A percentile compares a stretch with the other conserved stretches of the same genome.
These are phyloP conservation scores for Leishmania gerbilli DNA, from an alignment of 208 protist genomes.

Conservation along the genomic window DNA sequence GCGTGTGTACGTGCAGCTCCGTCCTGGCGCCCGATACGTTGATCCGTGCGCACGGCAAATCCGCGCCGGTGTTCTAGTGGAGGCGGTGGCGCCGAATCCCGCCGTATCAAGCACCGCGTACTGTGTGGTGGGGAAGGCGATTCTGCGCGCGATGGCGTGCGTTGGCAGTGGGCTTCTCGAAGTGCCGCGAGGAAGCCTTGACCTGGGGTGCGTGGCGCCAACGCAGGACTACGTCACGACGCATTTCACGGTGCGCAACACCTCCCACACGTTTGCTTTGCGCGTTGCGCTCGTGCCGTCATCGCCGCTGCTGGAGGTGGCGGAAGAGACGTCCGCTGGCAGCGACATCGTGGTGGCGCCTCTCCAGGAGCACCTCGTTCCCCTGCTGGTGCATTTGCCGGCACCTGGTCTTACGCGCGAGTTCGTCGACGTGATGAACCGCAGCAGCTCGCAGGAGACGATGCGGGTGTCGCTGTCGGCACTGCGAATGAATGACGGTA, in stretches of 20 bases:
- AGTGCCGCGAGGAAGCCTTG: slow-evolving; percentile 37
- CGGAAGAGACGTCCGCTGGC: slow-evolving; percentile 21
- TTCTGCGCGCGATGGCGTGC: slow-evolving; percentile 45
- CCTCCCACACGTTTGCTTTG: slow-evolving; percentile 69
- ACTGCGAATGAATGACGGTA: slow-evolving; percentile 42
- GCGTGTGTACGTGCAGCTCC: slow-evolving; percentile 73
- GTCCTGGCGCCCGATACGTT: slow-evolving; percentile 53
- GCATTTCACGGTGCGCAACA: slow-evolving; percentile 52
- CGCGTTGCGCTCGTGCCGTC: slow-evolving; percentile 36
- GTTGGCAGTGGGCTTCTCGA: slow-evolving; percentile 63
- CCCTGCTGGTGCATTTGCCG: slow-evolving; percentile 49
- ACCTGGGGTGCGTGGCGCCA: slow-evolving; percentile 52
- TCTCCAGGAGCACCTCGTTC: slow-evolving; percentile 42
- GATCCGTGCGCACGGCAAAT: slow-evolving; percentile 46
- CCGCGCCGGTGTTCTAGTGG: slow-evolving; percentile 70
- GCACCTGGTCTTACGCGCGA: slow-evolving; percentile 59
- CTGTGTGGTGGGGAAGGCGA: slow-evolving; percentile 47
- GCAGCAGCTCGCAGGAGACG: slow-evolving; percentile 64
- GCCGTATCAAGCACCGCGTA: slow-evolving; percentile 39
- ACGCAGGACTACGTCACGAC: slow-evolving; percentile 38
- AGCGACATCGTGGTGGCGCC: slow-evolving; percentile 45
- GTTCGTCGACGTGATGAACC: slow-evolving; percentile 61
- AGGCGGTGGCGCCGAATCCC: slow-evolving; percentile 52
- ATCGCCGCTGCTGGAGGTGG: slow-evolving; percentile 34
- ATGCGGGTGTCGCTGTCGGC: slow-evolving; percentile 47